Percentiles rank a stretch among this genome's conserved stretches.
These are phyloP conservation scores for Hyphopichia wangnamkhiaoensis DNA, from an alignment of 1,139 yeast genomes.

Conservation along the genomic window DNA sequence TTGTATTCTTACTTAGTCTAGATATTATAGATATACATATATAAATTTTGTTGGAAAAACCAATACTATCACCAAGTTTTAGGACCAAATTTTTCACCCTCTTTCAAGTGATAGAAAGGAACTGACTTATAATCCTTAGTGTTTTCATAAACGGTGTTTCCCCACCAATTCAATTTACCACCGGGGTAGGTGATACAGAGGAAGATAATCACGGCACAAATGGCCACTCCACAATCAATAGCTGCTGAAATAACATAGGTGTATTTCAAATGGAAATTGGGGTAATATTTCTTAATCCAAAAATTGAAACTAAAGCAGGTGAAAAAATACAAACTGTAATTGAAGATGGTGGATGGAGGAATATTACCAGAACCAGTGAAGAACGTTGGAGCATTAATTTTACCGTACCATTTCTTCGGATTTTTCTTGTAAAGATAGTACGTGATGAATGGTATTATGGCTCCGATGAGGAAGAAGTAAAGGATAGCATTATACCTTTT, in stretches of 20 bases:
- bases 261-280: constrained; percentile 21
- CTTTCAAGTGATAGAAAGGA: constrained; percentile 27
- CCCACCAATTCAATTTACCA: constrained; percentile 38
- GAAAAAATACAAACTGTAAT: constrained; percentile 47
- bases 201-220: constrained; percentile 42
- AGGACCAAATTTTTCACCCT: constrained; percentile 43
- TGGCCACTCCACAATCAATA: constrained; percentile 45
- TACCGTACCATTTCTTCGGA: constrained; percentile 21
- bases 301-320: constrained; percentile 55
- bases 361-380: constrained; percentile 50
- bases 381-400: constrained; percentile 41
- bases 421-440: constrained; percentile 16
- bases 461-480: constrained; percentile 49
- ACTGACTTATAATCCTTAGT: constrained; percentile 20
- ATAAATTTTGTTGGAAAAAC: too few species aligned
- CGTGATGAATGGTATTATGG: constrained; percentile 34
- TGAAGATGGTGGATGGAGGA: constrained; percentile 58
- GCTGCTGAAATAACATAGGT: constrained; percentile 25
- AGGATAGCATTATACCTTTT: constrained; percentile 39
- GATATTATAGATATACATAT: too few species aligned
- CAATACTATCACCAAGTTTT: constrained; percentile 31
- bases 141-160: constrained; percentile 18
- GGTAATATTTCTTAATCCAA: constrained; percentile 47
- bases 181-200: constrained; percentile 36
- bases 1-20: too few species aligned